A percentile compares a stretch with the other conserved stretches of the same genome.
Conservation (phyloP, 345 rosid species). For the Murraya paniculata region DNA sequence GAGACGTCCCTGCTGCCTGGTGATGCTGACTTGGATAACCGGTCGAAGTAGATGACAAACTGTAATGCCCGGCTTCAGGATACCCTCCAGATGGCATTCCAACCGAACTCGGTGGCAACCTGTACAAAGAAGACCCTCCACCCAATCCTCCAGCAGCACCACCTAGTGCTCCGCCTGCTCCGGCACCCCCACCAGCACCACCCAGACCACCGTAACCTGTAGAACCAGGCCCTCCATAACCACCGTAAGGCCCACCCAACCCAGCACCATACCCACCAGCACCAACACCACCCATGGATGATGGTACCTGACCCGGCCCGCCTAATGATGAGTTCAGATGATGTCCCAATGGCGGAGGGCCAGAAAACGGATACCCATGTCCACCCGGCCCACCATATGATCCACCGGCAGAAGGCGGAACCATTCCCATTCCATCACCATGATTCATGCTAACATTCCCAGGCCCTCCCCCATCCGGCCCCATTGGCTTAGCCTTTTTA, state of each 20-base stretch:
- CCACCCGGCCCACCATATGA: slow-evolving; percentile 47
- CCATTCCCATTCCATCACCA: slow-evolving; percentile 66
- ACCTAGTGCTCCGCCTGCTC: slow-evolving; percentile 6
- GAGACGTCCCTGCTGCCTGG: slow-evolving; percentile 61
- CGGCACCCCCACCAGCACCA: slow-evolving; percentile 23
- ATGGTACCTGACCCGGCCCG: slow-evolving; percentile 38
- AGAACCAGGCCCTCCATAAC: slow-evolving; percentile 64
- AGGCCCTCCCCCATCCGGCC: slow-evolving; percentile 25
- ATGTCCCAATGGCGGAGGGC: slow-evolving; percentile 44
- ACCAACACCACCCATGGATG: slow-evolving; percentile 37
- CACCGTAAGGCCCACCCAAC: slow-evolving; percentile 48
- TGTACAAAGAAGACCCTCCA: slow-evolving; percentile 52
- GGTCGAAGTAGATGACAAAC: slow-evolving; percentile 42
- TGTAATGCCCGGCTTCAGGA: slow-evolving; percentile 59
- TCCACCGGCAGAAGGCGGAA: slow-evolving; percentile 34
- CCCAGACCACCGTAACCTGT: slow-evolving; percentile 40
- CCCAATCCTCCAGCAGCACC: slow-evolving; percentile 24
- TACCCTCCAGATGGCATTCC: slow-evolving; percentile 68
- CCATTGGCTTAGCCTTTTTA: slow-evolving; percentile 58
- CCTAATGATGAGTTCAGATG: slow-evolving; percentile 44
- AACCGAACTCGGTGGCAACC: slow-evolving; percentile 53
- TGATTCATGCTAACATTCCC: slow-evolving; percentile 32
- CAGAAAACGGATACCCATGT: slow-evolving; percentile 42
- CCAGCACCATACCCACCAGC: slow-evolving; percentile 49
- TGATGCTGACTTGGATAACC: slow-evolving; percentile 65